Base-by-base conservation (phyloP, 805 yeast genomes). In the Schizosaccharomyces pombe region DNA sequence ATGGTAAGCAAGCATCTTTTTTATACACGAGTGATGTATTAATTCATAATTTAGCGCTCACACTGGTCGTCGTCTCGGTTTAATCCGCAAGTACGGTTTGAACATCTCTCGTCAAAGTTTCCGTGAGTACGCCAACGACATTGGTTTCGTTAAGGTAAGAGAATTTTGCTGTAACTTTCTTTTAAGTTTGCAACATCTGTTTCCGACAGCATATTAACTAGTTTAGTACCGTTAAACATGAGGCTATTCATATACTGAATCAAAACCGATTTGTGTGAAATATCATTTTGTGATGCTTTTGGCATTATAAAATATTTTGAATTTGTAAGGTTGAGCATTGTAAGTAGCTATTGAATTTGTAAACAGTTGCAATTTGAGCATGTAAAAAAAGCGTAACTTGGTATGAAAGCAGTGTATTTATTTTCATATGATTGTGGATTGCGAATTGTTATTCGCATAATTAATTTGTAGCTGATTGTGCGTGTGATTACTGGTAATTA, bases 91-190 rank as follows among this genome's bases (percentile, higher is more conserved):
- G 80, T 91, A 91, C 91, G 98, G 94, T 71, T 78, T 91, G 71
- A 82, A 86, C 87, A 80, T 91, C 80, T 89, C 96, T 78, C 94
- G 99, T 84, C 99, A 91, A 80, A 89, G 95, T 78, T 91, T 91
- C 97, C 87, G 99, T 81, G 99, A 91, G 79, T 89, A 79, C 78
- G 97, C 99, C 69, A 72, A 77, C 73, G 97, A 91, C 76, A 91
- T 91, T 72, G 99, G 99, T 71, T 91, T 91, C 94, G 73, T 79
- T 91, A 91, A 91, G 79, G 61, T 59, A 56, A n/a, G n/a, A n/a
- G n/a, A n/a, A n/a, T n/a, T n/a, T n/a, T n/a, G n/a, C n/a, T n/a
- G n/a, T n/a, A n/a, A n/a, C n/a, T n/a, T n/a, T n/a, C n/a, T n/a
- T n/a, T n/a, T n/a, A n/a, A n/a, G n/a, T n/a, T n/a, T n/a, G n/a